Evolutionary conservation across 352 stramenopile species (phyloP), one percentile per base, ranked within the genome.

Genomic region (Sclerospora graminicola): DNA sequence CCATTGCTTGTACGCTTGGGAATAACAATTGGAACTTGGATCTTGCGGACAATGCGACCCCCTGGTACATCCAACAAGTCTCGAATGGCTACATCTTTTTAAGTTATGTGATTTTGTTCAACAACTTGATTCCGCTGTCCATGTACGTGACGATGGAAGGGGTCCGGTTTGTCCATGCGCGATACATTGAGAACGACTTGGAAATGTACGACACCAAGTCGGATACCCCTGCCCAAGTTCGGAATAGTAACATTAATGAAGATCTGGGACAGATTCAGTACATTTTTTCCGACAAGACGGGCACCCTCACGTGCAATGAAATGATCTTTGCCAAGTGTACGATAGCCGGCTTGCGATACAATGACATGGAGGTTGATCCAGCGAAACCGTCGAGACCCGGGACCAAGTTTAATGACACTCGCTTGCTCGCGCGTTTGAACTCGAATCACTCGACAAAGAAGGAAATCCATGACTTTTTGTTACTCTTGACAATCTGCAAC

Each of bases 281-380:
- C 35, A 92, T 94, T 40, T 91, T 94, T 47, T 91, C 79, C 16
- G 82, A 94, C 60, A 94, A 94, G 41, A 94, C 82, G 5, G 82
- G 82, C 16, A 94, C 82, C 4, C 49, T 94, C 19, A 94, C 82
- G 2, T 72, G 78, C 21, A 94, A 94, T 38, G 80, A 91, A 55
- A 94, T 94, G 82, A 74, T 90, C 16, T 93, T 93, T 51, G 77
- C 89, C 26, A 95, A 95, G 60, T 97, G 90, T 54, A 90, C 84
- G 1, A 89, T 98, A 33, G 86, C 55, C 15, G 91, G 91, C 4
- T 45, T 88, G 32, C 78, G 82, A 19, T 98, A 97, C 63, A 95
- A 94, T 43, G 79, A 94, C 51, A 62, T 89, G n/a, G 69, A 88
- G 15, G 59, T 73, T 21, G 68, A 89, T 26, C 40, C 46, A 13